Evolutionary conservation across 805 yeast species (phyloP).

Genomic region (Kuraishia cidri): DNA sequence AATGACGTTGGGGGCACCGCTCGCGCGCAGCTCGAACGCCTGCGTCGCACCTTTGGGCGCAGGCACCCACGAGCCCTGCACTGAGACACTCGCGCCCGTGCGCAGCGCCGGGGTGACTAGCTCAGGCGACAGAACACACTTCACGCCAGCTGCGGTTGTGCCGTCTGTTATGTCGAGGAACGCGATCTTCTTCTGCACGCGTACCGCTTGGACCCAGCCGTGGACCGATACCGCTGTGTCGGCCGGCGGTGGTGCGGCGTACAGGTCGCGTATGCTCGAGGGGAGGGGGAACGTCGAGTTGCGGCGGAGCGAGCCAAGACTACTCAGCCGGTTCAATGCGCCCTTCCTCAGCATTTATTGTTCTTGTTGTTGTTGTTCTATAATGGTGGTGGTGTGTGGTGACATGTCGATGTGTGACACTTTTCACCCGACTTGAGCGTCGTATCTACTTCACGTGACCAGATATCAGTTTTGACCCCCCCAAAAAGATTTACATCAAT

Average conservation of each 20-base stretch:
- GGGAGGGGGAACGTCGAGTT: constrained; percentile 9
- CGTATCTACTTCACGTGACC: too few relatives aligned
- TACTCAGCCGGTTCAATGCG: too few relatives aligned
- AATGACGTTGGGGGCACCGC: constrained; percentile 26
- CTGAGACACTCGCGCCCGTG: constrained; percentile 25
- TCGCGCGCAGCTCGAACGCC: constrained; percentile 37
- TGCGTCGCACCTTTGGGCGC: constrained; percentile 48
- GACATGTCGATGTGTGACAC: too few relatives aligned
- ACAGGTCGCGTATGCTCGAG: constrained; percentile 16
- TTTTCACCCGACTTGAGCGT: too few relatives aligned
- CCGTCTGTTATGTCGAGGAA: constrained; percentile 84
- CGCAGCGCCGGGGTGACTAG: constrained; percentile 19
- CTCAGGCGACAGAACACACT: constrained; percentile 41
- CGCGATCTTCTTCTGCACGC: constrained; percentile 66
- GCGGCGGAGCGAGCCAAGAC: too few relatives aligned
- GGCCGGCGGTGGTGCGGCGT: constrained; percentile 22
- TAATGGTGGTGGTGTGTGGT: too few relatives aligned
- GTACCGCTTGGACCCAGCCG: constrained; percentile 73
- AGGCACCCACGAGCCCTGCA: constrained; percentile 24
- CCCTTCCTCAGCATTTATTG: too few relatives aligned
- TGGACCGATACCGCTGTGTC: constrained; percentile 33
- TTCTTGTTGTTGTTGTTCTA: too few relatives aligned
- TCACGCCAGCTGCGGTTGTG: constrained; percentile 41
- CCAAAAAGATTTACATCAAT: background rate
- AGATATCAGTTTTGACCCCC: too few relatives aligned